Conservation (phyloP, 805 yeast genomes). For the Candida namnaoensis region DNA sequence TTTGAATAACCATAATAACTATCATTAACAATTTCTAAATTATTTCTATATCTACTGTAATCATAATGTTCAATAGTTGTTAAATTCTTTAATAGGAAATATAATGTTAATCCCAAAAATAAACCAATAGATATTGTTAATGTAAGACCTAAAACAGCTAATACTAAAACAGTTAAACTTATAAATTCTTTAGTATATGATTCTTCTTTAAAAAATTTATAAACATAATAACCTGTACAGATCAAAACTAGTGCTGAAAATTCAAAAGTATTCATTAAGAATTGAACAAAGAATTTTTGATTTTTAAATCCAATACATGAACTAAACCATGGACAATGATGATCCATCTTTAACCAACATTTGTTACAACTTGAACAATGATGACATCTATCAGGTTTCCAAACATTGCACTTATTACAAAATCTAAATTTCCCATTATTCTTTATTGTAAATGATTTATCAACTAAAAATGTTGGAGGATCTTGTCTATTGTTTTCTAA, state of each 20-base stretch:
- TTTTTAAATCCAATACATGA: conserved; percentile 78
- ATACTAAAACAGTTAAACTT: conserved; percentile 51
- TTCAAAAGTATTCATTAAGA: conserved; percentile 44
- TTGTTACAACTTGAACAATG: conserved; percentile 69
- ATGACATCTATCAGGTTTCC: conserved; percentile 83
- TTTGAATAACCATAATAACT: conserved; percentile 27
- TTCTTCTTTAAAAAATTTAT: conserved; percentile 35
- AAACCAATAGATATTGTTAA: conserved; percentile 47
- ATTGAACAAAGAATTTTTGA: conserved; percentile 74
- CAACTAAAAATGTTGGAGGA: conserved; percentile 34
- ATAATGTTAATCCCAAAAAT: conserved; percentile 51
- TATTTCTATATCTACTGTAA: conserved; percentile 34
- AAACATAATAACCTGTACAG: conserved; percentile 33
- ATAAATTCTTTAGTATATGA: conserved; percentile 33
- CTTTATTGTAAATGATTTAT: conserved; percentile 35
- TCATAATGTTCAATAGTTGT: conserved; percentile 82
- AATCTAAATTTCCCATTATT: conserved; percentile 58
- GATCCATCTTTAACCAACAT: conserved; percentile 86
- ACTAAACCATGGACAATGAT: conserved; percentile 94
- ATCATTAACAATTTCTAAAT: conserved; percentile 24
- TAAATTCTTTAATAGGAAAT: conserved; percentile 50
- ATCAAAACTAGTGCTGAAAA: conserved; percentile 35
- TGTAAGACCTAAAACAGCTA: conserved; percentile 43
- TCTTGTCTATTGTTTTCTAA: conserved; percentile 20
- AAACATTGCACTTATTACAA: conserved; percentile 60